Evolutionary conservation across 164 flowering plant genomes (phyloP).

Genomic region (Cinnamomum chago): DNA sequence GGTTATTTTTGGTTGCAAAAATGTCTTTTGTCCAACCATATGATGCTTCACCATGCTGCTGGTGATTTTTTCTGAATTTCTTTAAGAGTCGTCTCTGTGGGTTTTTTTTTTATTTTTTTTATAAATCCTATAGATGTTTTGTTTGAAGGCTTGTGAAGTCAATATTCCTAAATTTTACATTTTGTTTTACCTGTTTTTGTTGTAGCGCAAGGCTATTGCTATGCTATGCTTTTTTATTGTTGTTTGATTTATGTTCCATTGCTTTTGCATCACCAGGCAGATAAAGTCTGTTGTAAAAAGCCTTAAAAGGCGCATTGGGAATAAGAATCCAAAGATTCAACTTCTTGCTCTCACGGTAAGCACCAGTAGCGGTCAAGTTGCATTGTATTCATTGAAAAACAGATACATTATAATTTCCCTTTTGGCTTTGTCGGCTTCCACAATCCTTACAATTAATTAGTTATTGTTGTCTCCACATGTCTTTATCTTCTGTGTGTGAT

Average conservation of each 20-base stretch:
- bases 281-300: constrained; percentile 91
- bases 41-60: not conserved
- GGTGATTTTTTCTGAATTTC: not conserved
- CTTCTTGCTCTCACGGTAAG: constrained; percentile 90
- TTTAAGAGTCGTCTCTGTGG: not conserved
- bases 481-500: too few relatives aligned
- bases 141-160: not conserved
- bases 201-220: not conserved
- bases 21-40: not conserved
- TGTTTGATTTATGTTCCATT: not conserved
- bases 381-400: not conserved
- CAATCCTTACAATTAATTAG: too few relatives aligned
- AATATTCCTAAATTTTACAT: not conserved
- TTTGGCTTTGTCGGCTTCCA: not conserved
- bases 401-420: not conserved
- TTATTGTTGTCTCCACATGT: too few relatives aligned
- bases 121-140: not conserved
- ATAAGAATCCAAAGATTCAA: constrained; percentile 85
- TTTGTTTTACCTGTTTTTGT: not conserved
- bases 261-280: constrained; percentile 52
- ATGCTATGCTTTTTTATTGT: too few relatives aligned
- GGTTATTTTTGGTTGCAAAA: too few relatives aligned
- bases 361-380: not conserved
- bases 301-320: constrained; percentile 80
- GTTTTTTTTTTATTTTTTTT: too few relatives aligned